Evolutionary conservation across 352 stramenopile species (phyloP), one percentile per base, ranked within the genome.

Genomic region (Globisporangium irregulare): DNA sequence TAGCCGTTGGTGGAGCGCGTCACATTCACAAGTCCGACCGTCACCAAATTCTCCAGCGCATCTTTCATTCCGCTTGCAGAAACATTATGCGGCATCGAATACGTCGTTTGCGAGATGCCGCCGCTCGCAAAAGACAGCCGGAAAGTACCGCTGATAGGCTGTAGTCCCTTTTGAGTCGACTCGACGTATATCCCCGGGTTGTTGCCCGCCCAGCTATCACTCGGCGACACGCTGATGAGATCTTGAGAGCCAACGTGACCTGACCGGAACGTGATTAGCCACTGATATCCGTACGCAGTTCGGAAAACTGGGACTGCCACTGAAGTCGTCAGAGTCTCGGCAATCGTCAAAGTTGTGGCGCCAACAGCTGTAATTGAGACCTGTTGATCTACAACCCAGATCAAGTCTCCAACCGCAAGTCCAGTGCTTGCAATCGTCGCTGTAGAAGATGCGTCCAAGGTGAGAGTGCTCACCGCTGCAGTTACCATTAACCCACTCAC

Each of bases 191-290:
- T 92, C 2, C 92, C 84, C 1, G 95, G 86, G 69, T 98, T 98
- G n/a, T 92, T 94, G 4, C 97, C 96, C 0, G 89, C 77, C 97
- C 96, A 99, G 14, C 89, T 97, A 59, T 98, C 91, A 32, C 92
- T 95, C 14, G 91, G 73, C 8, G 55, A 79, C 22, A 93, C 89
- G 64, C 90, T 71, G n/a, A 99, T 79, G 6, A 96, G 64, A 3
- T 93, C 84, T 64, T 98, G 91, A 12, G 97, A 76, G 0, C 89
- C 89, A 3, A 96, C 78, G 62, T 96, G 86, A 5, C 89, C 89
- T 2, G 75, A 75, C 6, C 78, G 63, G 67, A 97, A 96, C 0
- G 89, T 95, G 43, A 97, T 84, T 4, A 68, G 65, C 89, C 88
- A 97, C 43, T 87, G 67, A 58, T 79, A 95, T 2, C 88, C 88